Conservation (phyloP, 768 basidiomycete species). For the Collybia sordida region DNA sequence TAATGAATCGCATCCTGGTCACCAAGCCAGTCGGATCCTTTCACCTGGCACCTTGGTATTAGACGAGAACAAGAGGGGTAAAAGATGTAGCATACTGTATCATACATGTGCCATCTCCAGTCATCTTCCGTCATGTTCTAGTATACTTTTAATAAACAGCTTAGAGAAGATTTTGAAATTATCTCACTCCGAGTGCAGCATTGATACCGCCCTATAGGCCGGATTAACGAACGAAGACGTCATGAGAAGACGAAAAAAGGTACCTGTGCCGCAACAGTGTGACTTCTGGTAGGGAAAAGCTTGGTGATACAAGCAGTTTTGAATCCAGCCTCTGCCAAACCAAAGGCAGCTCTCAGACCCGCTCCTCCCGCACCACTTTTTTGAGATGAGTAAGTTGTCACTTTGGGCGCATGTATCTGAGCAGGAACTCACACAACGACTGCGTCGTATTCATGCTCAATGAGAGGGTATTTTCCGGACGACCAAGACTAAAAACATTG, state of each 20-base stretch:
- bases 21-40: conserved; percentile 99
- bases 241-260: conserved; percentile 16
- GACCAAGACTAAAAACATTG: conserved; percentile 57
- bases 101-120: conserved; percentile 99
- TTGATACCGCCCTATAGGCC: conserved; percentile 87
- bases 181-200: conserved; percentile 86
- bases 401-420: background rate
- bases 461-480: conserved; percentile 90
- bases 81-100: conserved; percentile 59
- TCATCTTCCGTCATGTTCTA: conserved; percentile 99
- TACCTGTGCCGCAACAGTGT: conserved; percentile 97
- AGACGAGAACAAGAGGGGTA: background rate
- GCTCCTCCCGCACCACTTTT: conserved; percentile 95
- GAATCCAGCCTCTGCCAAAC: conserved; percentile 96
- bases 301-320: conserved; percentile 99
- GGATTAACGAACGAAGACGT: background rate
- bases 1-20: conserved; percentile 99
- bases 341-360: conserved; percentile 96
- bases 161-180: conserved; percentile 4
- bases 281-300: conserved; percentile 96
- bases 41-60: conserved; percentile 54
- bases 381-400: background rate
- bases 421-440: conserved; percentile 88
- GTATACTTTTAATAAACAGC: background rate
- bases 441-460: conserved; percentile 99